Evolutionary conservation across 2,329 filamentous ascomycete genomes (phyloP), one percentile per base, ranked within the genome.

Genomic region (Colletotrichum abscissum): DNA sequence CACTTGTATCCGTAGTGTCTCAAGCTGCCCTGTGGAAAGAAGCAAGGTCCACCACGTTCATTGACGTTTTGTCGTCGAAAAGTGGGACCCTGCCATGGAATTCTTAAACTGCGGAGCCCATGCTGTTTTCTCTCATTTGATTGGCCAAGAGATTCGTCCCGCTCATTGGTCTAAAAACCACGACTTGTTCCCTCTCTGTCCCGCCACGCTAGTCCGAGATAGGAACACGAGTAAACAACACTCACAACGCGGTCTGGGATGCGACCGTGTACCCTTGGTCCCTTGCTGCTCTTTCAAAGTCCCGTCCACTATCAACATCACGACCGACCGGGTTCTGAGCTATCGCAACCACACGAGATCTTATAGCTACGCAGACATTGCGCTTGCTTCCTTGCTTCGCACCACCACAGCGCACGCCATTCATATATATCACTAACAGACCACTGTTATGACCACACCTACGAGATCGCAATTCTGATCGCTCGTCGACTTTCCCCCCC

Each of bases 181-280:
- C 4, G 38, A n/a, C 26, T 54, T 67, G 35, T 33, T 59, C 54
- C 30, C 35, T 69, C 75, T 30, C 33, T 38, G 30, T 16, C 57
- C 63, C 56, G 62, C 64, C 28, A 26, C n/a, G 75, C 82, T 84
- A 84, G 76, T 73, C 82, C 78, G 28, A 75, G 82, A 80, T 46
- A 71, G 78, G 80, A 76, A 74, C 77, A 33, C 74, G 81, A 85
- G 84, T 86, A 86, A 86, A 86, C 84, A 85, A 56, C 24, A 56
- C 54, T 26, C 54, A 26, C n/a, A 82, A 76, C 72, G 76, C 75
- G 70, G 54, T 71, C 57, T 46, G n/a, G 38, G 62, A 64, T 73
- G 54, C 42, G 58, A 57, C 54, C 71, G 71, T 68, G 71, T 49
- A 73, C 46, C 66, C 70, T 64, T 49, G 66, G 66, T 69, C 59